A percentile compares a stretch with the other conserved stretches of the same genome.
Evolutionary conservation across 2,329 filamentous ascomycete species (phyloP).

Genomic region (Scopulariopsis brevicaulis): DNA sequence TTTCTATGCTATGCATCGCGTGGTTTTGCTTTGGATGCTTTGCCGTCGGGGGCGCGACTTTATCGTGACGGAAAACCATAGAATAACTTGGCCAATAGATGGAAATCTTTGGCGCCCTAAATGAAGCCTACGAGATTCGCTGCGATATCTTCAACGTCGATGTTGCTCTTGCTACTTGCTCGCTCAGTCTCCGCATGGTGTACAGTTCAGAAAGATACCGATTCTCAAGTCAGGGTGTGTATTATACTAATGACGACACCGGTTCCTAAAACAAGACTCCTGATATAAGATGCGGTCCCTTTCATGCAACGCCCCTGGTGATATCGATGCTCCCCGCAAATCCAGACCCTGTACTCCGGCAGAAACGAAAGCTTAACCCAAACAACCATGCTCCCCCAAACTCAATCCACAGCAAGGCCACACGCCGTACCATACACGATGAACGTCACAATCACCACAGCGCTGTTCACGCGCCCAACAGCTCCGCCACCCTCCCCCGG

Average conservation of each 20-base stretch:
- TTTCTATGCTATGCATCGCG: no score
- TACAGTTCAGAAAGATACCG: background rate
- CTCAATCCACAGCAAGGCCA: background rate
- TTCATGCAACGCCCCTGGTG: background rate
- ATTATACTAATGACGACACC: background rate
- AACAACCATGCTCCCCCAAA: background rate
- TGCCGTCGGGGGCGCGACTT: no score
- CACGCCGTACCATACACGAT: background rate
- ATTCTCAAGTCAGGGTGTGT: background rate
- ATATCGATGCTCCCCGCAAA: background rate
- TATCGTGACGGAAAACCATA: no score
- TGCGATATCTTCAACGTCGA: no score
- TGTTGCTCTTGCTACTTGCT: background rate
- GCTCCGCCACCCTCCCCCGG: slow-evolving; percentile 16
- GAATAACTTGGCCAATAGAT: no score
- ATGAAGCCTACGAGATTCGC: no score
- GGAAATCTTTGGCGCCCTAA: no score
- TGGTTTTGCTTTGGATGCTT: no score
- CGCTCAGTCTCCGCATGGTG: background rate
- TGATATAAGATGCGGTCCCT: background rate
- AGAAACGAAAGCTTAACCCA: background rate
- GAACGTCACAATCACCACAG: background rate
- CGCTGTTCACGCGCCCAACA: background rate
- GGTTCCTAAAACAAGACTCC: background rate
- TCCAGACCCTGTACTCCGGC: background rate